Conservation (phyloP, 768 basidiomycete species). For the Lentinula guzmanii region DNA sequence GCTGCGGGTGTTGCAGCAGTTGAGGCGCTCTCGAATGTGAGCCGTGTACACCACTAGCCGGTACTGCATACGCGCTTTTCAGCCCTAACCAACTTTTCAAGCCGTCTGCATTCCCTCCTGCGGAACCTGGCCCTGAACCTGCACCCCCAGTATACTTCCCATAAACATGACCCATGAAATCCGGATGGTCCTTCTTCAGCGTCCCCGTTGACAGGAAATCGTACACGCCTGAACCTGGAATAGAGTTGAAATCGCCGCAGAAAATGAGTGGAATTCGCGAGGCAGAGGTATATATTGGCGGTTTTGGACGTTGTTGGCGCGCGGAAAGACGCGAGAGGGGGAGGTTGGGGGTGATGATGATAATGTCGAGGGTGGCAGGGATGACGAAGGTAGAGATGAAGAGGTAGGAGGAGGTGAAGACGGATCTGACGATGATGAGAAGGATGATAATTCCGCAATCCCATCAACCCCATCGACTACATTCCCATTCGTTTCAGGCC, state of each 20-base stretch:
- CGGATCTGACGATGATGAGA: constrained; percentile 5
- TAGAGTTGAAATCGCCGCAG: constrained; percentile 95
- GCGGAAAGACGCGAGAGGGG: not conserved
- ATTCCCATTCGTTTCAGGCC: constrained; percentile 10
- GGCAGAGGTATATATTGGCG: constrained; percentile 73
- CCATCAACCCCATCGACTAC: constrained; percentile 5
- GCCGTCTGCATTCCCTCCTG: constrained; percentile 50
- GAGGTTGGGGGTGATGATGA: constrained; percentile 35
- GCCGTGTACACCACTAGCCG: not conserved
- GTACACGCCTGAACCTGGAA: constrained; percentile 82
- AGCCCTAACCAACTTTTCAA: constrained; percentile 72
- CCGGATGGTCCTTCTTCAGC: constrained; percentile 70
- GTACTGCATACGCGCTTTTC: constrained; percentile 74
- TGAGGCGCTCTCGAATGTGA: not conserved
- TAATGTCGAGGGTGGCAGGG: constrained; percentile 8
- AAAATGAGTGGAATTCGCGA: constrained; percentile 87
- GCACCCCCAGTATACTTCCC: constrained; percentile 67
- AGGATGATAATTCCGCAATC: constrained; percentile 7
- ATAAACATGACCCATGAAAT: constrained; percentile 89
- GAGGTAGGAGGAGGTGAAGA: not conserved
- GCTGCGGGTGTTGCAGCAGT: not conserved
- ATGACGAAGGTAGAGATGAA: not conserved
- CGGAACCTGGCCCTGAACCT: not conserved
- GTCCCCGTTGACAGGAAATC: constrained; percentile 78
- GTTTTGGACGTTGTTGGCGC: not conserved